These are phyloP conservation scores for Heliamphora pulchella DNA, from an alignment of 179 eudicot species.

Conservation along the genomic window DNA sequence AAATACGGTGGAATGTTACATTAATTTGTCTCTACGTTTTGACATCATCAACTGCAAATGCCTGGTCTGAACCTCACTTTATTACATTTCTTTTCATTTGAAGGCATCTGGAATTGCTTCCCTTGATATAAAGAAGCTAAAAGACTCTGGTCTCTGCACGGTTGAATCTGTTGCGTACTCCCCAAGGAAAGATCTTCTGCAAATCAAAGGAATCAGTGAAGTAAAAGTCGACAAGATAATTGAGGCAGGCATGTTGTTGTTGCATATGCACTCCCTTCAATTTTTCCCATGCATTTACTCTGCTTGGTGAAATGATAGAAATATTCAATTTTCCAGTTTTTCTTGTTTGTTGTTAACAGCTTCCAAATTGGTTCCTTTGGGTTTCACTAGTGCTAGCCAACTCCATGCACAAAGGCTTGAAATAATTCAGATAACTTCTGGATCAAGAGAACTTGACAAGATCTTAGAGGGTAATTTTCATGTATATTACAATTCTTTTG, in stretches of 20 bases:
- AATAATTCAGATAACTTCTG: conserved; percentile 86
- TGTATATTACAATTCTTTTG: neutral
- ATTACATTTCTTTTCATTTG: neutral
- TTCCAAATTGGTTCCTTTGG: conserved; percentile 88
- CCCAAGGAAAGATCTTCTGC: conserved; percentile 94
- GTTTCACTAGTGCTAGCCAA: conserved; percentile 90
- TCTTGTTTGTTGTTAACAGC: conserved; percentile 41
- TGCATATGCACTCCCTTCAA: neutral
- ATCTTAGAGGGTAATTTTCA: conserved; percentile 59
- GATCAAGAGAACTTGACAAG: conserved; percentile 91
- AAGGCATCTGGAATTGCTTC: conserved; percentile 91
- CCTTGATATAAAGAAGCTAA: conserved; percentile 81
- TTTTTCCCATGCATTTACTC: conserved; percentile 9
- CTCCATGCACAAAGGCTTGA: conserved; percentile 91
- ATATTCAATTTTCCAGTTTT: conserved; percentile 10
- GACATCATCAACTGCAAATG: too few species aligned
- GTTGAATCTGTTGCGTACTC: conserved; percentile 88
- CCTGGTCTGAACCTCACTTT: too few species aligned
- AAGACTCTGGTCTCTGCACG: conserved; percentile 91
- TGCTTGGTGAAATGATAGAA: neutral
- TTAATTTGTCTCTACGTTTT: neutral
- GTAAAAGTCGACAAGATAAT: conserved; percentile 94
- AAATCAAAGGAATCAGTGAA: conserved; percentile 92
- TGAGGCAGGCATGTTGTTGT: conserved; percentile 62
- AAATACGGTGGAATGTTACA: neutral